A percentile compares a stretch with the other conserved stretches of the same genome.
phyloP scores from a whole-genome alignment of 345 rosid species.

The Leavenworthia alabamica region DNA sequence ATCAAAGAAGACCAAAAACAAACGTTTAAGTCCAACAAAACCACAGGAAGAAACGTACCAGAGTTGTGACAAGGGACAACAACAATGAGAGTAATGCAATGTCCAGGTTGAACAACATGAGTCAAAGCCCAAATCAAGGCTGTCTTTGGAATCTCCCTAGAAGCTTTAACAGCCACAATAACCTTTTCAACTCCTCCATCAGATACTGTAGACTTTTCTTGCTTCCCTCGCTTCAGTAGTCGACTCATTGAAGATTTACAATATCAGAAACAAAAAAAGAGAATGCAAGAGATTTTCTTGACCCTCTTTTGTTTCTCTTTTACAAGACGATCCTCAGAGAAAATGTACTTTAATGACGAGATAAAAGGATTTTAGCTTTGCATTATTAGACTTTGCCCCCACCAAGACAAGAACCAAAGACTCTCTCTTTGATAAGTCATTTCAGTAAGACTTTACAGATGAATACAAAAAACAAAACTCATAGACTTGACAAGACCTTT shows the following conservation, averaged over 20 bases:
- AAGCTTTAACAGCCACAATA: constrained; percentile 92
- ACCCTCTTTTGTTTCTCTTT: neutral
- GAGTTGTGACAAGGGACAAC: constrained; percentile 78
- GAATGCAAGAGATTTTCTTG: too few relatives aligned
- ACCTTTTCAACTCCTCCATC: constrained; percentile 78
- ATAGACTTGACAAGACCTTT: constrained; percentile 40
- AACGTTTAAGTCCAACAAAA: neutral
- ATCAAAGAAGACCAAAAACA: neutral
- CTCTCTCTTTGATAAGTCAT: constrained; percentile 27
- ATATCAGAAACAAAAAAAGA: too few relatives aligned
- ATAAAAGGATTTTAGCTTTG: neutral
- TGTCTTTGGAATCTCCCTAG: constrained; percentile 88
- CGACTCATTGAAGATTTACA: constrained; percentile 75
- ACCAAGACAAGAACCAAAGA: constrained; percentile 40
- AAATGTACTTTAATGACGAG: constrained; percentile 19
- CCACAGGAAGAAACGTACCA: constrained; percentile 43
- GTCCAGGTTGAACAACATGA: constrained; percentile 95
- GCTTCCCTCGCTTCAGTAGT: constrained; percentile 54
- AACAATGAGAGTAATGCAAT: constrained; percentile 86
- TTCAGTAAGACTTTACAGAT: constrained; percentile 26
- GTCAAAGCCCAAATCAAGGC: constrained; percentile 99
- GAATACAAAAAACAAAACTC: constrained; percentile 29
- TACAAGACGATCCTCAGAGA: constrained; percentile 9
- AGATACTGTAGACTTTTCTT: constrained; percentile 37
- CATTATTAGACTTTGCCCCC: constrained; percentile 20